Conservation (phyloP, 768 basidiomycete species). For the Dentipellis fragilis region DNA sequence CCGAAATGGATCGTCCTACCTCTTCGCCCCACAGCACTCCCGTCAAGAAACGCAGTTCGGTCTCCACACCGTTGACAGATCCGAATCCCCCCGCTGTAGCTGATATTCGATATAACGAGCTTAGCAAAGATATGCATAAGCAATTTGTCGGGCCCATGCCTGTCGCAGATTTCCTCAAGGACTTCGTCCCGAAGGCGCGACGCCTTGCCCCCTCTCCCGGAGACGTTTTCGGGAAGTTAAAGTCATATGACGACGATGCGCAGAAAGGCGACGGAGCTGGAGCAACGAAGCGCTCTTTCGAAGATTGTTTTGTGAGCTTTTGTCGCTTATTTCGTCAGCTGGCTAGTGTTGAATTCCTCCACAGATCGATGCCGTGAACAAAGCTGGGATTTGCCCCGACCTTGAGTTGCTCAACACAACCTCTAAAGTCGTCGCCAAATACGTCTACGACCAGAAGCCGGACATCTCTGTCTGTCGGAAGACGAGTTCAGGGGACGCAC, state of each 20-base stretch:
- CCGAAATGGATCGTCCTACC: no score
- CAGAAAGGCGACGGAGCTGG: background rate
- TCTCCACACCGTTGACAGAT: no score
- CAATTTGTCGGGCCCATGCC: conserved; percentile 14
- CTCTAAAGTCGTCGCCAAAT: background rate
- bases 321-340: background rate
- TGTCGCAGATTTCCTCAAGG: background rate
- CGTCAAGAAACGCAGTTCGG: no score
- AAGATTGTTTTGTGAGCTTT: background rate
- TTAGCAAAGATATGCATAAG: conserved; percentile 35
- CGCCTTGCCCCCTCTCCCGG: no score
- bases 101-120: background rate
- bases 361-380: background rate
- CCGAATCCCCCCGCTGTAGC: no score
- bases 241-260: background rate
- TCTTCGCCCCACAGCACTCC: no score
- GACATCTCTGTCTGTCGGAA: background rate
- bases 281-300: background rate
- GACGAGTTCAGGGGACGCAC: background rate
- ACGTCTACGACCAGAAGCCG: background rate
- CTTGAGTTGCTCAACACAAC: background rate
- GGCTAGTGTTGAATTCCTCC: no score
- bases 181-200: background rate
- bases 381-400: background rate
- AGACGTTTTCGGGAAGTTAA: no score